Base-by-base conservation (phyloP, 163 green algal species). In the Scenedesmus sp. region DNA sequence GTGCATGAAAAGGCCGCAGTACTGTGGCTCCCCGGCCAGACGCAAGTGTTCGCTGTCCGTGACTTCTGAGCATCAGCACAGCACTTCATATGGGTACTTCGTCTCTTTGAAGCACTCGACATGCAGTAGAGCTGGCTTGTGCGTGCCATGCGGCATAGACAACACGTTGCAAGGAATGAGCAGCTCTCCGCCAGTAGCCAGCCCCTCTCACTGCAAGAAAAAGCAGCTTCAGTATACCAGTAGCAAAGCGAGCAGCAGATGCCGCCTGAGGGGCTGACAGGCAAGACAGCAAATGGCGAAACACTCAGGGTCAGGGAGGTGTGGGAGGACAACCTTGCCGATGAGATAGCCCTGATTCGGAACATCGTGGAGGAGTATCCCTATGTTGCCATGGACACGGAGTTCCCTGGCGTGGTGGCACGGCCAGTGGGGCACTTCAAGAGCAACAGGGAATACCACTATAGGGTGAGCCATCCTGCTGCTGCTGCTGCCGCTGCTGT, bases 361-460 rank as follows among this genome's bases (percentile, higher is more conserved):
- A 90, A 98, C 62, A 95, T 99, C 2, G 97, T 99, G 56, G 97
- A 99, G 26, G 93, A 98, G 0, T 99, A 98, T 88, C 97, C 98
- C 1, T 99, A 97, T 91, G 84, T 99, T 2, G 98, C 98, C 6
- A 99, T 99, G 98, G 98, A 99, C 94, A 99, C 98, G 16, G 98
- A 99, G 95, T 99, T 99, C 90, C 98, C 98, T 3, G 94, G 94
- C 18, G 96, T 99, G 52, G 98, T 99, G 0, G 97, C 97, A 9
- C 95, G 97, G 64, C 98, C 98, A 13, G 96, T 99, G 26, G 98
- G 98, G 46, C 96, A 96, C 84, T 99, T 99, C 94, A 99, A 98
- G 89, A 99, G 96, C 94, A 97, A 93, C 92, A 96, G 97, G 26
- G 98, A 99, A 91, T 99, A 99, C 91, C 97, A 99, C 87, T 99